A percentile compares a stretch with the other conserved stretches of the same genome.
These are phyloP conservation scores for Xylaria intraflava DNA, from an alignment of 495 filamentous ascomycete species.

Conservation along the genomic window DNA sequence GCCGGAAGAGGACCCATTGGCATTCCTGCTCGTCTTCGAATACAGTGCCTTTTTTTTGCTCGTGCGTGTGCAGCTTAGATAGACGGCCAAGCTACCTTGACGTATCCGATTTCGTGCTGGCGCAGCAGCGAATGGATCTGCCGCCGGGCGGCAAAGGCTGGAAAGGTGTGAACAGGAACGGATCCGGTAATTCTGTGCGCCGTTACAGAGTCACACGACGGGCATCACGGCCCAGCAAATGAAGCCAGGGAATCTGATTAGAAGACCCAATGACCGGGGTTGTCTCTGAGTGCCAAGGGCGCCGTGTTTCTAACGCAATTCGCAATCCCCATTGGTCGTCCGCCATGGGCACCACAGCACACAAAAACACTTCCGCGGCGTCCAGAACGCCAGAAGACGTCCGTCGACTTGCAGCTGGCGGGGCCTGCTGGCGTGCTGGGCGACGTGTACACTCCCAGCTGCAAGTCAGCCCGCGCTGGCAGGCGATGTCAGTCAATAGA, in stretches of 20 bases:
- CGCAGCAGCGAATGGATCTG: neutral
- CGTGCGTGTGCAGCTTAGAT: neutral
- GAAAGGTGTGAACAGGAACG: neutral
- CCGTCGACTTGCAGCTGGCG: neutral
- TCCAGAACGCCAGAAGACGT: neutral
- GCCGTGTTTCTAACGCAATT: constrained; percentile 1
- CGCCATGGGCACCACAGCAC: neutral
- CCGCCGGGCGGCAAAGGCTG: neutral
- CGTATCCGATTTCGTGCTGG: neutral
- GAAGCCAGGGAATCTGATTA: neutral
- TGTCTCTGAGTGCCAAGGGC: neutral
- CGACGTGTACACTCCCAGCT: constrained; percentile 10
- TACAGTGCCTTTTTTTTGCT: neutral
- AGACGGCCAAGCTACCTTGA: neutral
- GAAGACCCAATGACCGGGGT: constrained; percentile 2
- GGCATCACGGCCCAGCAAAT: constrained; percentile 7
- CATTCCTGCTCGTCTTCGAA: no score
- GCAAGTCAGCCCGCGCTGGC: constrained; percentile 5
- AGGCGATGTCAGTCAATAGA: neutral
- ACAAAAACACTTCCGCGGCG: constrained; percentile 5
- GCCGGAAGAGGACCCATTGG: no score
- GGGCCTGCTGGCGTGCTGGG: constrained; percentile 1
- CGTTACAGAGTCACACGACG: constrained; percentile 5
- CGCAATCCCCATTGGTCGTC: constrained; percentile 1
- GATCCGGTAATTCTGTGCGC: constrained; percentile 6